Evolutionary conservation across 176 grass and related monocot genomes (phyloP), one percentile per base, ranked within the genome.

Genomic region (Eremochloa ophiuroides): DNA sequence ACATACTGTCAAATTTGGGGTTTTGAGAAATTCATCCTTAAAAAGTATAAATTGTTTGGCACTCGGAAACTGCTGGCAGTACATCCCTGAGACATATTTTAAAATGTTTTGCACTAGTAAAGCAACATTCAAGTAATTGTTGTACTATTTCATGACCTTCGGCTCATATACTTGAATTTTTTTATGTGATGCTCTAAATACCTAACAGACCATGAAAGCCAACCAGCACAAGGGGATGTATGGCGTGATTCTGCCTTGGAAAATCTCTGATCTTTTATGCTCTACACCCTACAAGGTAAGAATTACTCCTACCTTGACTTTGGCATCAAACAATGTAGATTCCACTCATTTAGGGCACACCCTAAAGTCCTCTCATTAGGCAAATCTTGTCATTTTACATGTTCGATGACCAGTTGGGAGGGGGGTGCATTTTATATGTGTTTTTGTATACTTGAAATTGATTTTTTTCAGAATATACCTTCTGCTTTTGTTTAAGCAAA

Each of bases 241-340:
- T 97, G 94, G 91, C 82, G 83, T 79, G 91, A 97, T 69, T 91
- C 90, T 73, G 80, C 87, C 53, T 86, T 97, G 73, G 94, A 97
- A 75, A 97, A 94, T 91, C 76, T 88, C 35, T 94, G 80, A 97
- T 88, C 8, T 46, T 69, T 79, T 25, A 67, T 85, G 28, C 29
- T 85, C 56, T 50, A 58, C 80, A 78, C 30, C 83, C 39, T 51
- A 40, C 80, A 78, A 87, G 80, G 86, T 85, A 85, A 79, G 76
- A 58, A 44, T 55, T 15, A 59, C 7, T 20, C 12, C 51, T 73
- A 33, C 56, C 28, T 35, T 63, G 27, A 55, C 18, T 42, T 40
- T 16, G 50, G 11, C 14, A 34, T 71, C 11, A 71, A 53, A 63
- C 23, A 2, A 8, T 80, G 47, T 62, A 41, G 14, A 31, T 40